Evolutionary conservation across 2,329 filamentous ascomycete genomes (phyloP).

Genomic region (Phaeosphaeria sp.): DNA sequence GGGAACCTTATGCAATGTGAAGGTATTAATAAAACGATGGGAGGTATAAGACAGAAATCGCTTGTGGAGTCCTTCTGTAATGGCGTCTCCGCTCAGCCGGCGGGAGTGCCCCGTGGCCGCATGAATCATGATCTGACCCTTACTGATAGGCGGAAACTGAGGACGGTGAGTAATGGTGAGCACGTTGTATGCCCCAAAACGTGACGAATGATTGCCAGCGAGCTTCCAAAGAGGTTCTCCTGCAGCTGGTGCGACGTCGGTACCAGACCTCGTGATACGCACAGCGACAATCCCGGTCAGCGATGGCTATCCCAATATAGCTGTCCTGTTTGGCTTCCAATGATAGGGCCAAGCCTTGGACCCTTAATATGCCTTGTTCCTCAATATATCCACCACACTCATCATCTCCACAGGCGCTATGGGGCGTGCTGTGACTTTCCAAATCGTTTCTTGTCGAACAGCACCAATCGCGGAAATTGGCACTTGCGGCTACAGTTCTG

Average conservation of each 20-base stretch:
- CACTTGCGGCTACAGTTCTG: not conserved
- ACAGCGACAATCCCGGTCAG: conserved; percentile 3
- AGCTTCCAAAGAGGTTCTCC: conserved; percentile 3
- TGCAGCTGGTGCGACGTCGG: conserved; percentile 7
- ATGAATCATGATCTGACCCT: conserved; percentile 8
- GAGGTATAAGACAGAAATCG: conserved; percentile 15
- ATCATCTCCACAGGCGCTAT: conserved; percentile 4
- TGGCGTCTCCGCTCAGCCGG: conserved; percentile 20
- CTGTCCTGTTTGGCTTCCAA: not conserved
- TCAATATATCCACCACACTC: conserved; percentile 1
- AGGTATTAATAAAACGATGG: conserved; percentile 11
- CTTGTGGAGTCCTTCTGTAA: conserved; percentile 6
- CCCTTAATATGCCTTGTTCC: conserved; percentile 11
- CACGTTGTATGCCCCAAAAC: not conserved
- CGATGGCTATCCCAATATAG: conserved; percentile 5
- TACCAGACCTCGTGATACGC: conserved; percentile 7
- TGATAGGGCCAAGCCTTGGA: conserved; percentile 5
- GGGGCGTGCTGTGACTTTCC: not conserved
- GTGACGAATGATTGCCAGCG: not conserved
- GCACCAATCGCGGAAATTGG: not conserved
- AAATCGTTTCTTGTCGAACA: not conserved
- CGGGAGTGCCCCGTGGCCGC: conserved; percentile 11
- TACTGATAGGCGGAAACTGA: conserved; percentile 13
- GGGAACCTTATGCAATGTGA: conserved; percentile 3
- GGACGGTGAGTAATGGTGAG: conserved; percentile 12